These are phyloP conservation scores for Sporobolomyces pararoseus DNA, from an alignment of 768 basidiomycete species.

Conservation along the genomic window DNA sequence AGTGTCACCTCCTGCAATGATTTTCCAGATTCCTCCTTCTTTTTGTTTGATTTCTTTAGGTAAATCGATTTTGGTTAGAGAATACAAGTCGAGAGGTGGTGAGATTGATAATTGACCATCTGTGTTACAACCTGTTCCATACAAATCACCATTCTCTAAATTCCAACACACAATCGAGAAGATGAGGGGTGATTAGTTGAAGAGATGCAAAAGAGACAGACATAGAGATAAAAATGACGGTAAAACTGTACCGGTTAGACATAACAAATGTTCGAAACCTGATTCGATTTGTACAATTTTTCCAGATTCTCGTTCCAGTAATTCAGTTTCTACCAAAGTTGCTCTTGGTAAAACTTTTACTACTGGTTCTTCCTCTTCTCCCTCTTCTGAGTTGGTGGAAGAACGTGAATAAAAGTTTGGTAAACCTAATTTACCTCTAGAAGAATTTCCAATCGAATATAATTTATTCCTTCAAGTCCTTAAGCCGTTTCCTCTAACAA, in stretches of 20 bases:
- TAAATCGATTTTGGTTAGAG: constrained; percentile 13
- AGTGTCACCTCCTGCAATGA: constrained; percentile 35
- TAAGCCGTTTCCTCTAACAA: neutral
- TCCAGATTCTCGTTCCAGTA: neutral
- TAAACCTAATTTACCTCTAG: constrained; percentile 28
- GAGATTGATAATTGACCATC: constrained; percentile 37
- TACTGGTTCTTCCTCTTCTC: constrained; percentile 20
- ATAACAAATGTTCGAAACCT: constrained; percentile 37
- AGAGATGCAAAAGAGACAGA: neutral
- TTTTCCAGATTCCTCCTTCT: constrained; percentile 24
- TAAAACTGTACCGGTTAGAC: constrained; percentile 35
- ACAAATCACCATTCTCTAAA: constrained; percentile 27
- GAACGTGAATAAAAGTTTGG: constrained; percentile 8
- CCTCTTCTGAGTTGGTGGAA: neutral
- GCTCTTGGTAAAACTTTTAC: constrained; percentile 7
- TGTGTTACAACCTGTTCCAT: constrained; percentile 41
- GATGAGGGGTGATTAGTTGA: neutral
- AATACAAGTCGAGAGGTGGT: constrained; percentile 13
- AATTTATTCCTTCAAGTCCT: constrained; percentile 18
- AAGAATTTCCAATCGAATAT: constrained; percentile 25
- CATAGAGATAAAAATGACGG: too few relatives aligned
- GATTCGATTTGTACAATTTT: constrained; percentile 21
- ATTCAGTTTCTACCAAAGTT: neutral
- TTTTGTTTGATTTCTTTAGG: neutral
- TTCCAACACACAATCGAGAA: neutral